Conservation (phyloP, 306 rosid genomes). For the Quercus berberidifolia region DNA sequence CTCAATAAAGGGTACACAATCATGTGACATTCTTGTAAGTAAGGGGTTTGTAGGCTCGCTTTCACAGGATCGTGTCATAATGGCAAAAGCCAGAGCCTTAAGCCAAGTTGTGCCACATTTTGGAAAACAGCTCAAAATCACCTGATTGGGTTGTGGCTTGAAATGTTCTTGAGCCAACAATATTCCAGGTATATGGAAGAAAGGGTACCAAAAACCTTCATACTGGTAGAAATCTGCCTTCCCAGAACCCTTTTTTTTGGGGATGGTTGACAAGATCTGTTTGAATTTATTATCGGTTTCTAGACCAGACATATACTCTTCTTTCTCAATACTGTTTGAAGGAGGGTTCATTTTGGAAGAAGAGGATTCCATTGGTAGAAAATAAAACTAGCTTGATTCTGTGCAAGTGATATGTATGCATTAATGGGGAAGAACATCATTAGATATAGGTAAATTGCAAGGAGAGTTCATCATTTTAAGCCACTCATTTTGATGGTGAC, state of each 20-base stretch:
- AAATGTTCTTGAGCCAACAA: not conserved
- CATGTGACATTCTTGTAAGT: not conserved
- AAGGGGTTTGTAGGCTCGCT: not conserved
- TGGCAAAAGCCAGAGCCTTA: not conserved
- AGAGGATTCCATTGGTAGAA: no score
- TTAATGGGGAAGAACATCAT: no score
- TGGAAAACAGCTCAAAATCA: no score
- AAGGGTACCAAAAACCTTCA: not conserved
- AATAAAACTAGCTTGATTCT: no score
- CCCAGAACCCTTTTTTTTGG: not conserved
- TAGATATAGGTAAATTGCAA: no score
- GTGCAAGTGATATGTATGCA: no score
- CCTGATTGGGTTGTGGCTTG: not conserved
- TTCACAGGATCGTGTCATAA: not conserved
- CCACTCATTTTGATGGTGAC: no score
- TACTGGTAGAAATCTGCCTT: not conserved
- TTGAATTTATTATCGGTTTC: not conserved
- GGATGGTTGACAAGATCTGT: constrained; percentile 3
- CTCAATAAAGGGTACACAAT: not conserved
- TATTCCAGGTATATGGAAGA: not conserved
- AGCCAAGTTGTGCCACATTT: not conserved
- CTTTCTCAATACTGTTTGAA: no score
- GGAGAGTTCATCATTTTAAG: no score
- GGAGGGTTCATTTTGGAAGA: no score
- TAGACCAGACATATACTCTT: not conserved